Evolutionary conservation across 441 rosid species (phyloP).

Genomic region (Erodium texanum): DNA sequence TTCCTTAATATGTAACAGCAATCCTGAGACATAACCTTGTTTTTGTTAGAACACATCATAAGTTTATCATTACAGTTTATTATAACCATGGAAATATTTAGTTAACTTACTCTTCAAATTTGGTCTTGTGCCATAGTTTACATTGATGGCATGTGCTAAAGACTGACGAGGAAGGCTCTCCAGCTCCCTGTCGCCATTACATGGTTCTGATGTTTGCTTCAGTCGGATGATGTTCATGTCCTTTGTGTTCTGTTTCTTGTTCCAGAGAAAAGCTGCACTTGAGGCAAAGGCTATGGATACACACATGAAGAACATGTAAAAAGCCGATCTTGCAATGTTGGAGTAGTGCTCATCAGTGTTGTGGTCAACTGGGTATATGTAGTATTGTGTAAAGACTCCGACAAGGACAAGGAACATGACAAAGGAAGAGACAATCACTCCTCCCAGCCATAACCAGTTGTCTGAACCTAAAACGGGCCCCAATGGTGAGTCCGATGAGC

Average conservation of each 20-base stretch:
- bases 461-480: conserved; percentile 57
- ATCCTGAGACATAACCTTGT: conserved; percentile 22
- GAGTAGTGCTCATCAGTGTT: conserved; percentile 27
- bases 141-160: conserved; percentile 33
- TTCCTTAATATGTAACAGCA: conserved; percentile 35
- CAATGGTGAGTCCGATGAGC: conserved; percentile 40
- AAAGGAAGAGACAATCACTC: conserved; percentile 57
- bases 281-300: conserved; percentile 36
- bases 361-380: conserved; percentile 53
- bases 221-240: conserved; percentile 18
- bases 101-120: conserved; percentile 39
- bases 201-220: background rate
- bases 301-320: conserved; percentile 40
- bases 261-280: conserved; percentile 44
- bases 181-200: conserved; percentile 33
- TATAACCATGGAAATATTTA: background rate
- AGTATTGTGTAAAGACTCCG: conserved; percentile 47
- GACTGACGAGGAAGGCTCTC: conserved; percentile 58
- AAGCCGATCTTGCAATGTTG: conserved; percentile 16
- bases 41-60: background rate
- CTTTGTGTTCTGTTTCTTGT: conserved; percentile 34
- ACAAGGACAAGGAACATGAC: conserved; percentile 43
- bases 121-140: conserved; percentile 63
- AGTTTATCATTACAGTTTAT: background rate
- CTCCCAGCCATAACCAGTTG: conserved; percentile 68